Conservation (phyloP, 2,329 filamentous ascomycete species). For the Phialemonium atrogriseum region DNA sequence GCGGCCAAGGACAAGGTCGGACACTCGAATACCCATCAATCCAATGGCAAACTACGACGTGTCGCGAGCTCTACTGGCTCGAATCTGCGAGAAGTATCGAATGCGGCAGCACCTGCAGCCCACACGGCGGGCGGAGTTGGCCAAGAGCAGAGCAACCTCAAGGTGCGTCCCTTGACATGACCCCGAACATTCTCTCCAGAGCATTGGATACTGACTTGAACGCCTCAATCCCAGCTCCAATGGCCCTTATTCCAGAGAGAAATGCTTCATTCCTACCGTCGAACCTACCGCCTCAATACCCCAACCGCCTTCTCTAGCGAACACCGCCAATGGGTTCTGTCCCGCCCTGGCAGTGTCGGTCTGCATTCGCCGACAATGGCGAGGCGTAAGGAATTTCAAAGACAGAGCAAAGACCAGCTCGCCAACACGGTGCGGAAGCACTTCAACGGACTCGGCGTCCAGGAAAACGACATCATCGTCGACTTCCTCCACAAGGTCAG, state of each 20-base stretch:
- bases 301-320: conserved; percentile 61
- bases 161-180: not conserved
- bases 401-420: conserved; percentile 65
- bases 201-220: conserved; percentile 3
- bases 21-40: conserved; percentile 22
- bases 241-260: conserved; percentile 62
- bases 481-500: conserved; percentile 67
- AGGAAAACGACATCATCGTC: conserved; percentile 76
- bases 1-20: conserved; percentile 36
- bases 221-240: conserved; percentile 36
- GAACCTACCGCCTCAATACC: conserved; percentile 62
- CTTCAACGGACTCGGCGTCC: conserved; percentile 72
- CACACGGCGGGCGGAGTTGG: too few relatives aligned
- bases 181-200: conserved; percentile 3
- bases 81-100: conserved; percentile 36
- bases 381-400: conserved; percentile 51
- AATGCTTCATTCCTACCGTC: conserved; percentile 66
- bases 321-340: conserved; percentile 54
- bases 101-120: conserved; percentile 24
- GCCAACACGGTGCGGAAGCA: conserved; percentile 69
- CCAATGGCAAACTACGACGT: conserved; percentile 47
- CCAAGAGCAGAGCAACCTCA: conserved; percentile 5
- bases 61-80: conserved; percentile 43
- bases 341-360: conserved; percentile 56
- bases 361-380: conserved; percentile 70